Evolutionary conservation across 225 moss, liverwort and hornwort species (phyloP).

Genomic region (Physcomitrellopsis africana): DNA sequence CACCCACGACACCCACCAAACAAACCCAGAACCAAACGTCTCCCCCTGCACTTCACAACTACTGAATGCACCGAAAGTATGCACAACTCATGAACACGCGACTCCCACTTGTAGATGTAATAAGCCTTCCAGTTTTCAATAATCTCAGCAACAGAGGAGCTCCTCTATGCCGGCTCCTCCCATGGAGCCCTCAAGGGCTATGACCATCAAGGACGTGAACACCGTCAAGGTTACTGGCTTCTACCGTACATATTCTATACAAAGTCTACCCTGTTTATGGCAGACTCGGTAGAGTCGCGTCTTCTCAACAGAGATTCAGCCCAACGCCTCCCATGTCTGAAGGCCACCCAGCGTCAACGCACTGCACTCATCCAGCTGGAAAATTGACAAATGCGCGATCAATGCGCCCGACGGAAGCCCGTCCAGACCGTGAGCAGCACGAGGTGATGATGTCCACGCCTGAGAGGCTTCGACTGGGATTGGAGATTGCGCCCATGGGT

Average conservation of each 20-base stretch:
- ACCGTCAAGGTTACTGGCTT: slow-evolving; percentile 32
- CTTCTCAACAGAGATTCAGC: slow-evolving; percentile 24
- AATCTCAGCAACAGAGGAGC: slow-evolving; percentile 35
- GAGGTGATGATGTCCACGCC: too few relatives aligned
- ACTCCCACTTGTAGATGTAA: neutral
- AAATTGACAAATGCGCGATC: too few relatives aligned
- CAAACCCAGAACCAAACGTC: too few relatives aligned
- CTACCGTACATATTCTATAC: slow-evolving; percentile 54
- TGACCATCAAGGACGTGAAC: slow-evolving; percentile 44
- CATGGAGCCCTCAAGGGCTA: slow-evolving; percentile 38
- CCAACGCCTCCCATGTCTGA: slow-evolving; percentile 38
- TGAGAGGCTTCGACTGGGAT: too few relatives aligned
- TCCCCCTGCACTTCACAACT: too few relatives aligned
- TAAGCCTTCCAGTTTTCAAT: neutral
- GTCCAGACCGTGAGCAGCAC: too few relatives aligned
- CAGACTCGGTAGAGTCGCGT: slow-evolving; percentile 13
- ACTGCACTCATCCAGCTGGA: neutral
- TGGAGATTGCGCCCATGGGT: slow-evolving; percentile 36
- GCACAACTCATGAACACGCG: too few relatives aligned
- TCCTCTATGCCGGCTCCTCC: slow-evolving; percentile 55
- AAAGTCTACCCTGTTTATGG: slow-evolving; percentile 36
- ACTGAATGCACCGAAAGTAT: too few relatives aligned
- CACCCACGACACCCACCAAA: too few relatives aligned
- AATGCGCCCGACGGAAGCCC: too few relatives aligned
- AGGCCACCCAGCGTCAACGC: slow-evolving; percentile 28